Evolutionary conservation across 805 yeast species (phyloP).

Genomic region (Schwanniomyces sp.): DNA sequence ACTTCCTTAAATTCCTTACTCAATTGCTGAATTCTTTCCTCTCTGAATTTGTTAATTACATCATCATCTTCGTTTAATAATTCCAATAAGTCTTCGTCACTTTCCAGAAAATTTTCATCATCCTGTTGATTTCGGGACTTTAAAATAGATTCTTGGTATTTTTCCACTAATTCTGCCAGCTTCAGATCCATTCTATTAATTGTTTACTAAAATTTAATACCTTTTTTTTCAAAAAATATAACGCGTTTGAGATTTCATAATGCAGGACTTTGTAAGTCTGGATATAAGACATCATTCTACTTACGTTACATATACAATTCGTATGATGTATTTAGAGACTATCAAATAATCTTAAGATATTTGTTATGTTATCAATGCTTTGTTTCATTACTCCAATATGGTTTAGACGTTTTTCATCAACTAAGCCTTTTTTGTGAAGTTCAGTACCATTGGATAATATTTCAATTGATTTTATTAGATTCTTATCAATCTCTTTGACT

Average conservation of each 20-base stretch:
- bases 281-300: neutral
- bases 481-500: constrained; percentile 26
- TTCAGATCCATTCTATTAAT: constrained; percentile 25
- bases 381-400: constrained; percentile 16
- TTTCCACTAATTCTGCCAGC: constrained; percentile 37
- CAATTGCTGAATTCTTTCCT: constrained; percentile 59
- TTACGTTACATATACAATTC: neutral
- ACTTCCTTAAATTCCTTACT: constrained; percentile 41
- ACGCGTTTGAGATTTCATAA: constrained; percentile 1
- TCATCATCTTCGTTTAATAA: constrained; percentile 50
- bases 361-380: constrained; percentile 15
- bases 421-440: neutral
- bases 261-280: neutral
- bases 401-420: neutral
- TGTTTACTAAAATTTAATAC: neutral
- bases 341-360: constrained; percentile 12
- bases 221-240: neutral
- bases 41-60: constrained; percentile 53
- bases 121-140: constrained; percentile 27
- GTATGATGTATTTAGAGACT: constrained; percentile 1
- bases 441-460: constrained; percentile 13
- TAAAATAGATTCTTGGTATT: constrained; percentile 44
- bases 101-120: constrained; percentile 31
- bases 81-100: constrained; percentile 47
- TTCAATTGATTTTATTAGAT: constrained; percentile 22